Percentiles rank a stretch among this genome's conserved stretches.
phyloP scores from a whole-genome alignment of 208 protist species.

The Wallacemonas sp. region DNA sequence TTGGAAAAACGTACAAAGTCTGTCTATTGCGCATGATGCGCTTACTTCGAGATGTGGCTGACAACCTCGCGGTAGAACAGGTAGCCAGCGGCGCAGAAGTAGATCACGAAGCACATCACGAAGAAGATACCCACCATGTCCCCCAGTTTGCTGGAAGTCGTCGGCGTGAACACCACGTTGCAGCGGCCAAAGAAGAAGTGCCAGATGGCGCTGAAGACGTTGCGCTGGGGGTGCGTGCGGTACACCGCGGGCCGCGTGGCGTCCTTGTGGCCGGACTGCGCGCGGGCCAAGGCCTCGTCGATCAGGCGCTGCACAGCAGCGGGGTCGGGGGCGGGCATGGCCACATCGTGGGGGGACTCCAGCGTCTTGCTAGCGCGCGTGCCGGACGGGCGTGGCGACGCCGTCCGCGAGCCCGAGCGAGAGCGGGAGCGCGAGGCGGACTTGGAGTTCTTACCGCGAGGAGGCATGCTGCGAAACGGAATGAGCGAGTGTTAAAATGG shows the following conservation, averaged over 20 bases:
- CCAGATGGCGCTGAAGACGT: slow-evolving; percentile 9
- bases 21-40: background rate
- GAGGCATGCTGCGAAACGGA: slow-evolving; percentile 25
- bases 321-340: slow-evolving; percentile 50
- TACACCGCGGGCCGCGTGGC: background rate
- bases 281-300: slow-evolving; percentile 66
- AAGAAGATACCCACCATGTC: slow-evolving; percentile 45
- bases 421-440: slow-evolving; percentile 30
- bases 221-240: slow-evolving; percentile 8
- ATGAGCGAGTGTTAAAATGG: background rate
- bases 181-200: slow-evolving; percentile 13
- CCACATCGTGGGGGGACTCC: slow-evolving; percentile 6
- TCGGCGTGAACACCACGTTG: slow-evolving; percentile 7
- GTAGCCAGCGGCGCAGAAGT: slow-evolving; percentile 40
- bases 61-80: slow-evolving; percentile 29
- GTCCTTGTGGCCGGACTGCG: slow-evolving; percentile 21
- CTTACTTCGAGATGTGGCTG: background rate
- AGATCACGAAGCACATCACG: slow-evolving; percentile 37
- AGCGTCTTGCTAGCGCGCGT: background rate
- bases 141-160: slow-evolving; percentile 14
- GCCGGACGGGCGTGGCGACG: slow-evolving; percentile 24
- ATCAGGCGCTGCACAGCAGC: slow-evolving; percentile 71
- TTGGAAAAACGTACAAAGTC: slow-evolving; percentile 22
- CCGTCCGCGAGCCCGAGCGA: slow-evolving; percentile 25
- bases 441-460: slow-evolving; percentile 22